Percentiles rank a stretch among this genome's conserved stretches.
These are phyloP conservation scores for Lagerstroemia fauriei DNA, from an alignment of 441 rosid genomes.

Conservation along the genomic window DNA sequence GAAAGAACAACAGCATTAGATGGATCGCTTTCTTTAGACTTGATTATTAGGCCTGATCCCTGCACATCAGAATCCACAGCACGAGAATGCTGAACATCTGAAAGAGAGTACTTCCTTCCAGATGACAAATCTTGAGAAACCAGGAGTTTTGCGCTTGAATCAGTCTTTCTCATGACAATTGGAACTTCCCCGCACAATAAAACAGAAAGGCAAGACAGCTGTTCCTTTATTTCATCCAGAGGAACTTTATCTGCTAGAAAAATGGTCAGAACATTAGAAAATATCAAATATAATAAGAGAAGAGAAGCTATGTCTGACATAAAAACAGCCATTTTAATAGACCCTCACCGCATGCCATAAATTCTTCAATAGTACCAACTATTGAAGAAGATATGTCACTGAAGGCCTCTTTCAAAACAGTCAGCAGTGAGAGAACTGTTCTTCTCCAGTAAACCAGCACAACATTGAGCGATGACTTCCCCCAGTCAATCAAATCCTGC, in stretches of 20 bases:
- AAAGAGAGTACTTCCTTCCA: slow-evolving; percentile 32
- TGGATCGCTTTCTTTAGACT: slow-evolving; percentile 35
- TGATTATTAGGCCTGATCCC: slow-evolving; percentile 36
- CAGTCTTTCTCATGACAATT: slow-evolving; percentile 27
- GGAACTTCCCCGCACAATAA: slow-evolving; percentile 49
- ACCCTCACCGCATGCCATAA: slow-evolving; percentile 66
- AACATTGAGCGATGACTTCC: slow-evolving; percentile 84
- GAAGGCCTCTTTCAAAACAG: slow-evolving; percentile 52
- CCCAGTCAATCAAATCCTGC: slow-evolving; percentile 91
- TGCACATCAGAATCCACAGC: slow-evolving; percentile 44
- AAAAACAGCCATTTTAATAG: slow-evolving; percentile 1
- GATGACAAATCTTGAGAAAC: slow-evolving; percentile 30
- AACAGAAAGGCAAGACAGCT: slow-evolving; percentile 65
- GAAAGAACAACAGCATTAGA: slow-evolving; percentile 50
- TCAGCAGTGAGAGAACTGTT: slow-evolving; percentile 60
- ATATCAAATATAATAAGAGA: slow-evolving; percentile 20
- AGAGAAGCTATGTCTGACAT: slow-evolving; percentile 17
- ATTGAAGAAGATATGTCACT: slow-evolving; percentile 42
- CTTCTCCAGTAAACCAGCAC: slow-evolving; percentile 85
- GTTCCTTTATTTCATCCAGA: slow-evolving; percentile 64
- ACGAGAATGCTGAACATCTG: slow-evolving; percentile 35
- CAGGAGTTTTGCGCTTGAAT: slow-evolving; percentile 32
- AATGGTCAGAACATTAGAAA: slow-evolving; percentile 1
- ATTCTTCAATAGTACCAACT: slow-evolving; percentile 56
- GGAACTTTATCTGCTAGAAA: slow-evolving; percentile 56